A percentile compares a stretch with the other conserved stretches of the same genome.
Evolutionary conservation across 2,329 filamentous ascomycete species (phyloP).

Genomic region (Alternaria angustiovoidea): DNA sequence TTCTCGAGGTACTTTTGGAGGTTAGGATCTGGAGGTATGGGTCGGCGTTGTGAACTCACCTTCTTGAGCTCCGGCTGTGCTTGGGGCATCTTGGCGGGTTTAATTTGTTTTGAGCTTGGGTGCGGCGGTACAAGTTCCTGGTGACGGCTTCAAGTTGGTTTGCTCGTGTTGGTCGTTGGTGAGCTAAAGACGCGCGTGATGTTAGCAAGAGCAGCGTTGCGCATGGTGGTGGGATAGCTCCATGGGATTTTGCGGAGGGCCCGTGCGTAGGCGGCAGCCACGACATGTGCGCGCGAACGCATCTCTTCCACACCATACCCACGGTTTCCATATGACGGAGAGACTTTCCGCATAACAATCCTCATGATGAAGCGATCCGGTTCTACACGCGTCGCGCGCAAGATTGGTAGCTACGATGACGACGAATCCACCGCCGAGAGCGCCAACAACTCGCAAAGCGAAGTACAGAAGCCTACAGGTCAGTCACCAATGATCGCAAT

Average conservation of each 20-base stretch:
- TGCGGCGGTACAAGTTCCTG: neutral
- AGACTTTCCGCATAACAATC: neutral
- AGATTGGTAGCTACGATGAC: constrained; percentile 77
- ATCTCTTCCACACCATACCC: neutral
- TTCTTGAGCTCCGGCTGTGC: constrained; percentile 99
- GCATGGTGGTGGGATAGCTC: constrained; percentile 30
- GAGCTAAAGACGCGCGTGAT: constrained; percentile 19
- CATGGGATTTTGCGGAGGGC: constrained; percentile 29
- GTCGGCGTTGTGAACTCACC: constrained; percentile 60
- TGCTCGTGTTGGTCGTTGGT: constrained; percentile 12
- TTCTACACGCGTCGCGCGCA: constrained; percentile 73
- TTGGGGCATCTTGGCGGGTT: constrained; percentile 80
- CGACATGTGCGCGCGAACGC: constrained; percentile 22
- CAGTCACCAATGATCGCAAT: constrained; percentile 37
- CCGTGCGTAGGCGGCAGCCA: constrained; percentile 19
- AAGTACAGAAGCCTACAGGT: constrained; percentile 52
- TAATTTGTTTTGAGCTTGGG: constrained; percentile 6
- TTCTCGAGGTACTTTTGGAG: constrained; percentile 91
- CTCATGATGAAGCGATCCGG: constrained; percentile 64
- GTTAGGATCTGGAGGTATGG: constrained; percentile 28
- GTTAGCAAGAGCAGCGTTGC: constrained; percentile 19
- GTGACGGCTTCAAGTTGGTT: neutral
- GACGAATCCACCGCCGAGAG: constrained; percentile 40
- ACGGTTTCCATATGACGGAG: neutral
- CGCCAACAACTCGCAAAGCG: constrained; percentile 41